Evolutionary conservation across 2,329 filamentous ascomycete genomes (phyloP), one percentile per base, ranked within the genome.

Genomic region (Colletotrichum musicola): DNA sequence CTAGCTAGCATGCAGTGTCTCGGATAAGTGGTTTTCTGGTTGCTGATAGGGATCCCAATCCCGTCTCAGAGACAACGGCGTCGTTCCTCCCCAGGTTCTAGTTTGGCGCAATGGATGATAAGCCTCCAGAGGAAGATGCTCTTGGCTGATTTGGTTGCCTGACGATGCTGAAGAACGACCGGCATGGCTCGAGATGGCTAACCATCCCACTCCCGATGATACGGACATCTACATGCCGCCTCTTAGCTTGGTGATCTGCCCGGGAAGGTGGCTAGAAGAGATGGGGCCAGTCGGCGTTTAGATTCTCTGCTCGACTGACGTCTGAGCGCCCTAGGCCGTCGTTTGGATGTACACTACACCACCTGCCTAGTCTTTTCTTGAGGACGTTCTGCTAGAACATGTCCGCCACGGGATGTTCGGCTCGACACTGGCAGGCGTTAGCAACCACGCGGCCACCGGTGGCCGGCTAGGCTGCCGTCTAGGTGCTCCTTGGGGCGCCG

Each of bases 1-100:
- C 38, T 49, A 54, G 59, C 22, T 62, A 49, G 59, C 14, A 62
- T 62, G 49, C 40, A 9, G 47, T 46, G 59, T 62, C 59, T 62
- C 47, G 49, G 59, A 53, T 54, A 6, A n/a, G 12, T 9, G 16
- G 30, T 9, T 10, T 16, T 7, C 13, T 14, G 44, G 44, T 10
- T 46, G 44, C 16, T 20, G 4, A 53, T 62, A 35, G 30, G 57
- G 46, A 51, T 16, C 13, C 44, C 44, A 47, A 47, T 16, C 44
- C 16, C n/a, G 18, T 47, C n/a, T n/a, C 44, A 47, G 9, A n/a
- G 16, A 18, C 18, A n/a, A 18, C 18, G 18, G 44, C 44, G 44
- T 47, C n/a, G 44, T 20, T 47, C 18, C 44, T 47, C 30, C 30
- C 10, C 30, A 10, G 30, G 30, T 47, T 47, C 44, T 20, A 47